Evolutionary conservation across 305 asterid species (phyloP).

Genomic region (Fraxinus angustifolia): DNA sequence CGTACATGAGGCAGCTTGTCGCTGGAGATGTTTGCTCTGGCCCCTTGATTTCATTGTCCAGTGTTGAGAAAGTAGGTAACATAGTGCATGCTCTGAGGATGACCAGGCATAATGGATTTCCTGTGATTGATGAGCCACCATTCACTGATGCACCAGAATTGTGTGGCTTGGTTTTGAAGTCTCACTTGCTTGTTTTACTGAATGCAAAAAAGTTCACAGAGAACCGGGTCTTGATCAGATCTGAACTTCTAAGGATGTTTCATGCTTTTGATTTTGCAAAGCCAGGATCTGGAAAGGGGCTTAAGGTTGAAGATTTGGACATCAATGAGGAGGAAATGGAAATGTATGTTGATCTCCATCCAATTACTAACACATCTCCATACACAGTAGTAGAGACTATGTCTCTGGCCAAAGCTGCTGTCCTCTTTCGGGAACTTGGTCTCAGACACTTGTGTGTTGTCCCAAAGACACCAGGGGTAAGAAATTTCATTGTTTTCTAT

Average conservation of each 20-base stretch:
- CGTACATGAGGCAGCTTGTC: slow-evolving; percentile 78
- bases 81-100: slow-evolving; percentile 56
- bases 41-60: slow-evolving; percentile 66
- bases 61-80: slow-evolving; percentile 76
- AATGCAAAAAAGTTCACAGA: slow-evolving; percentile 57
- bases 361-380: slow-evolving; percentile 82
- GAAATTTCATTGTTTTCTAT: slow-evolving; percentile 5
- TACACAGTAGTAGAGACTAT: slow-evolving; percentile 86
- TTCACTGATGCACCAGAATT: slow-evolving; percentile 68
- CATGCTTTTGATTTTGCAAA: slow-evolving; percentile 82
- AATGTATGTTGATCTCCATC: slow-evolving; percentile 87
- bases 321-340: slow-evolving; percentile 73
- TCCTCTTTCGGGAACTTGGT: slow-evolving; percentile 53
- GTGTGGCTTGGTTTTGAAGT: slow-evolving; percentile 77
- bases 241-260: slow-evolving; percentile 44
- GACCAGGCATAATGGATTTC: slow-evolving; percentile 81
- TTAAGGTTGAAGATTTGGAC: slow-evolving; percentile 25
- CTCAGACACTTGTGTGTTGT: slow-evolving; percentile 53
- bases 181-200: slow-evolving; percentile 82
- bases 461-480: slow-evolving; percentile 81
- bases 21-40: slow-evolving; percentile 94
- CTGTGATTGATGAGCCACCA: slow-evolving; percentile 91
- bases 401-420: slow-evolving; percentile 95
- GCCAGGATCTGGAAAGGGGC: slow-evolving; percentile 90
- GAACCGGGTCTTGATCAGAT: slow-evolving; percentile 46